phyloP scores from a whole-genome alignment of 164 flowering plant species.

The Berberis thunbergii region DNA sequence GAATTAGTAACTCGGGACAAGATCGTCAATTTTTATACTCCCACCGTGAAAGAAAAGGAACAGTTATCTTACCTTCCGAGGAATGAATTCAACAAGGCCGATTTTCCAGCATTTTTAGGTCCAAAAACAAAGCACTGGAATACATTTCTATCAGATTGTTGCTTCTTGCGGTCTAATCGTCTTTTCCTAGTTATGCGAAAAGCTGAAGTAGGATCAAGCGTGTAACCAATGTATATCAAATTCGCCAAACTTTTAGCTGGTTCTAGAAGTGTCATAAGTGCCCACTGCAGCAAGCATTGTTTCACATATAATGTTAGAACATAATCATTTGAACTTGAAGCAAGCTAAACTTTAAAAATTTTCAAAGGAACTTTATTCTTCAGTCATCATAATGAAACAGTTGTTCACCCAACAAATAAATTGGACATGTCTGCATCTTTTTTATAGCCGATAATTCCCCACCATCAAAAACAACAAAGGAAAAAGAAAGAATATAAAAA shows the following conservation, averaged over 20 bases:
- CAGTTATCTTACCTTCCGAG: constrained; percentile 56
- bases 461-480: no score
- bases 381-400: no score
- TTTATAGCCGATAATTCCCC: no score
- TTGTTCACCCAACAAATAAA: no score
- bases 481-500: no score
- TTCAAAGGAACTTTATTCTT: no score
- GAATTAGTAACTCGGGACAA: not conserved
- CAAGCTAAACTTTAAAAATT: not conserved
- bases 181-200: constrained; percentile 67
- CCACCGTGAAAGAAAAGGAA: not conserved
- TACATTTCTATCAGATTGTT: constrained; percentile 79
- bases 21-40: not conserved
- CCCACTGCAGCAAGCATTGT: constrained; percentile 66
- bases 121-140: constrained; percentile 96
- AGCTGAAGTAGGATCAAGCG: constrained; percentile 67
- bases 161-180: constrained; percentile 66
- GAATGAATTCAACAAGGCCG: constrained; percentile 68
- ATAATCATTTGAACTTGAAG: not conserved
- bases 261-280: constrained; percentile 83
- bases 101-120: constrained; percentile 79
- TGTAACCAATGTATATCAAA: constrained; percentile 76
- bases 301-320: not conserved
- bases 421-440: no score
- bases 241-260: constrained; percentile 63